Evolutionary conservation across 331 rosid species (phyloP).

Genomic region (Telfairia occidentalis): DNA sequence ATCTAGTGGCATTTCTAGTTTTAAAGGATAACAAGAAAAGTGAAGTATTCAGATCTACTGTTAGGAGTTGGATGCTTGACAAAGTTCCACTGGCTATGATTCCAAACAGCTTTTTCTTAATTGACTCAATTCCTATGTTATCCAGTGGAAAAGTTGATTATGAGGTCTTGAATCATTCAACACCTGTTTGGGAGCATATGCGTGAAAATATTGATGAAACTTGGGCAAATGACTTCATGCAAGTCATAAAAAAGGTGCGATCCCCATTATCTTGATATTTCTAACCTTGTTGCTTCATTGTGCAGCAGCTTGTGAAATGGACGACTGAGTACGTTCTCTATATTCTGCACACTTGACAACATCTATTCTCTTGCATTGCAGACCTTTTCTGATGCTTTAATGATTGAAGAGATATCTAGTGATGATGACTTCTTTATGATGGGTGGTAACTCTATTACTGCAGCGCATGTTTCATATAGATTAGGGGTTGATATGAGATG

Average conservation of each 20-base stretch:
- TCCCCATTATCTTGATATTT: slow-evolving; percentile 5
- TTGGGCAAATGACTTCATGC: slow-evolving; percentile 38
- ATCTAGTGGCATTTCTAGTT: slow-evolving; percentile 56
- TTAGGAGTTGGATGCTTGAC: slow-evolving; percentile 61
- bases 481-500: slow-evolving; percentile 73
- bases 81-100: slow-evolving; percentile 49
- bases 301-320: not conserved
- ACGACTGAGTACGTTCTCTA: not conserved
- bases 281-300: not conserved
- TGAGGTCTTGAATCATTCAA: slow-evolving; percentile 36
- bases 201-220: slow-evolving; percentile 25
- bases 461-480: slow-evolving; percentile 70
- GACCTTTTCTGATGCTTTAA: slow-evolving; percentile 54
- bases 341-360: slow-evolving; percentile 1
- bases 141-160: slow-evolving; percentile 72
- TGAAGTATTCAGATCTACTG: slow-evolving; percentile 35
- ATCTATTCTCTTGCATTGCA: slow-evolving; percentile 28
- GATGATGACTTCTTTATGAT: slow-evolving; percentile 65
- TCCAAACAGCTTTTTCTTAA: slow-evolving; percentile 43
- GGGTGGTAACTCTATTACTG: slow-evolving; percentile 87
- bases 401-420: slow-evolving; percentile 49
- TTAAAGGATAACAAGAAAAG: slow-evolving; percentile 35
- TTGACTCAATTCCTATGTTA: slow-evolving; percentile 59
- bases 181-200: slow-evolving; percentile 21
- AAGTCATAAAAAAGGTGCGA: slow-evolving; percentile 50